Evolutionary conservation across 1,284 basidiomycete species (phyloP).

Genomic region (Trichosporon inkin): DNA sequence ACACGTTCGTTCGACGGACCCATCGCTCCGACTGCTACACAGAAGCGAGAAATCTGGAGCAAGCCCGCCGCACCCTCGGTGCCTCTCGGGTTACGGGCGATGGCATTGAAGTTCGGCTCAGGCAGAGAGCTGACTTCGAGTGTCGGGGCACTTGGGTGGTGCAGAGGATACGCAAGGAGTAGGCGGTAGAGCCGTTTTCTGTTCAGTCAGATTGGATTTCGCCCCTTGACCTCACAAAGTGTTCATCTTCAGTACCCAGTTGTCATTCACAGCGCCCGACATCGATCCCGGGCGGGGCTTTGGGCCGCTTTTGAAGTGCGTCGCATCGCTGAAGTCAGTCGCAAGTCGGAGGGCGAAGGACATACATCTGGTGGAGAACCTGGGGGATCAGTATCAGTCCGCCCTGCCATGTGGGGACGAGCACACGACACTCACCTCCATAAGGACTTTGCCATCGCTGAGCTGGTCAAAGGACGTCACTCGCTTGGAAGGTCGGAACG

Average conservation of each 20-base stretch:
- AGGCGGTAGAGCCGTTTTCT: slow-evolving; percentile 47
- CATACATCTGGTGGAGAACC: slow-evolving; percentile 25
- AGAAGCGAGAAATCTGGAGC: slow-evolving; percentile 38
- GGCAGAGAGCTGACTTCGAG: slow-evolving; percentile 35
- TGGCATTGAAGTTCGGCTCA: slow-evolving; percentile 43
- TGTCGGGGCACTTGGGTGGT: slow-evolving; percentile 34
- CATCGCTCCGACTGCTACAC: slow-evolving; percentile 40
- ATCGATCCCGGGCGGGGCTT: slow-evolving; percentile 20
- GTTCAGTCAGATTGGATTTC: slow-evolving; percentile 1
- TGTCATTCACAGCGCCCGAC: slow-evolving; percentile 29
- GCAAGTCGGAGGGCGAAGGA: no score
- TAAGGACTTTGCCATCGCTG: slow-evolving; percentile 42
- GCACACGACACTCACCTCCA: slow-evolving; percentile 35
- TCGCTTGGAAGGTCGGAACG: slow-evolving; percentile 34
- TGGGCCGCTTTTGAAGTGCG: slow-evolving; percentile 38
- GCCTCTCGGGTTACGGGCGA: slow-evolving; percentile 36
- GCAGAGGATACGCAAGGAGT: slow-evolving; percentile 41
- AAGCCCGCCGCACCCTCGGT: slow-evolving; percentile 34
- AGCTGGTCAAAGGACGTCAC: slow-evolving; percentile 41
- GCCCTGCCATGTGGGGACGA: not conserved
- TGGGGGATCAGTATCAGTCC: slow-evolving; percentile 3
- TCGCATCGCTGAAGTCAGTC: slow-evolving; percentile 19
- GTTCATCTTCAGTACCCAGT: slow-evolving; percentile 47
- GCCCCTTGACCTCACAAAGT: slow-evolving; percentile 29
- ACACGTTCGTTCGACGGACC: slow-evolving; percentile 45